A percentile compares a stretch with the other conserved stretches of the same genome.
Conservation (phyloP, 164 flowering plant species). For the Liquidambar formosana region DNA sequence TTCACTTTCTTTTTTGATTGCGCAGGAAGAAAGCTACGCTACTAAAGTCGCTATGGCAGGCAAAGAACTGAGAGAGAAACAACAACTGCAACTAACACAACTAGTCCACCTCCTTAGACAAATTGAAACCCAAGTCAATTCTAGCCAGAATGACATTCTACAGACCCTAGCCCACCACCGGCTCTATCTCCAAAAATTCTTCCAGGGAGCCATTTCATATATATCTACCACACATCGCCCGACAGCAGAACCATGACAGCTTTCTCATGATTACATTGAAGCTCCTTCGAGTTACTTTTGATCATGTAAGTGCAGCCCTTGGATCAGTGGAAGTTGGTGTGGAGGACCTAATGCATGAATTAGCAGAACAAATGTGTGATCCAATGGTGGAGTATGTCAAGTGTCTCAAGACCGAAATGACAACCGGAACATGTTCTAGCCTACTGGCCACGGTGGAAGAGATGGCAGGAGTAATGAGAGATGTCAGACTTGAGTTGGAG, state of each 20-base stretch:
- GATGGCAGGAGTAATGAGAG: slow-evolving; percentile 31
- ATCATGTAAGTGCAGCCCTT: slow-evolving; percentile 28
- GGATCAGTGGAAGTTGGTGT: slow-evolving; percentile 44
- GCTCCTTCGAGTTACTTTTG: slow-evolving; percentile 30
- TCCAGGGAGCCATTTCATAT: slow-evolving; percentile 29
- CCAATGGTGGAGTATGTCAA: slow-evolving; percentile 50
- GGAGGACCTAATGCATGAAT: slow-evolving; percentile 30
- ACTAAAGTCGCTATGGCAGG: slow-evolving; percentile 28
- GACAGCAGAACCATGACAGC: slow-evolving; percentile 20
- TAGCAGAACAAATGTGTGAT: slow-evolving; percentile 40
- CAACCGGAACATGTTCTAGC: slow-evolving; percentile 26
- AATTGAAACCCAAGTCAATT: slow-evolving; percentile 40
- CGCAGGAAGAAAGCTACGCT: slow-evolving; percentile 32
- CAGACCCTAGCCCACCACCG: slow-evolving; percentile 31
- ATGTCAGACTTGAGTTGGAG: slow-evolving; percentile 32
- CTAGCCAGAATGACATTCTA: slow-evolving; percentile 32
- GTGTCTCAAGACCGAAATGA: slow-evolving; percentile 34
- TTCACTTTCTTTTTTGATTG: background rate
- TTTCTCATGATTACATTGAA: slow-evolving; percentile 21
- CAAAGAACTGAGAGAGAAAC: slow-evolving; percentile 36
- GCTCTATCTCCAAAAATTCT: slow-evolving; percentile 25
- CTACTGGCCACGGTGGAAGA: slow-evolving; percentile 36
- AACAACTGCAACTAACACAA: slow-evolving; percentile 32
- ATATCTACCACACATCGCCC: slow-evolving; percentile 24
- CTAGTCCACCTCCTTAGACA: slow-evolving; percentile 39